A percentile compares a stretch with the other conserved stretches of the same genome.
Evolutionary conservation across 2,329 filamentous ascomycete species (phyloP).

Genomic region (Didymella segeticola): DNA sequence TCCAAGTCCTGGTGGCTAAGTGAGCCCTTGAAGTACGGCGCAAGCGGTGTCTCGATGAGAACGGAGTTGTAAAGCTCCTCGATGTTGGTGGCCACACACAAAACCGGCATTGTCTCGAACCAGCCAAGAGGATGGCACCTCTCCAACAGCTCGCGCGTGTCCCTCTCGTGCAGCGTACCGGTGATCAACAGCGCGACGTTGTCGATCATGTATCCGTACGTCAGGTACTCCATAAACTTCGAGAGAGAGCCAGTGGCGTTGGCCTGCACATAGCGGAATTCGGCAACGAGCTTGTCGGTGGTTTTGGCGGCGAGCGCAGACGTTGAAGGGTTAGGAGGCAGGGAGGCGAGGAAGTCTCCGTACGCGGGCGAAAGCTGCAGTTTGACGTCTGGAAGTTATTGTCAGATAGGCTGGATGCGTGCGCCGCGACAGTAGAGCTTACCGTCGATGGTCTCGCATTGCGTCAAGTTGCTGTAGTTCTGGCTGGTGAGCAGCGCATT

Average conservation of each 20-base stretch:
- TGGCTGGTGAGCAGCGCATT: slow-evolving; percentile 88
- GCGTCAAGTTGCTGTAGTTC: slow-evolving; percentile 94
- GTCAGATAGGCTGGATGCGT: slow-evolving; percentile 9
- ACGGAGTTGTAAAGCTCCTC: slow-evolving; percentile 99
- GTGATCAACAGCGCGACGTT: slow-evolving; percentile 98
- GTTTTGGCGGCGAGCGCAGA: slow-evolving; percentile 93
- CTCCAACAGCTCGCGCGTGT: slow-evolving; percentile 93
- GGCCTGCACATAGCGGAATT: slow-evolving; percentile 94
- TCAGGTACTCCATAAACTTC: slow-evolving; percentile 97
- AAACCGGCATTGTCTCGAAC: slow-evolving; percentile 98
- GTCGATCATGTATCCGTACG: slow-evolving; percentile 99
- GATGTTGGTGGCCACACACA: slow-evolving; percentile 97
- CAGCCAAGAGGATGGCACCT: slow-evolving; percentile 96
- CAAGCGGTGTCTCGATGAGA: slow-evolving; percentile 92
- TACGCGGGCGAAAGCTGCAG: slow-evolving; percentile 96
- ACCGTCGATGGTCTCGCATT: slow-evolving; percentile 98
- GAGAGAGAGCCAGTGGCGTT: slow-evolving; percentile 91
- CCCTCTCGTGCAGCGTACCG: slow-evolving; percentile 94
- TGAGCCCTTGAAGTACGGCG: slow-evolving; percentile 96
- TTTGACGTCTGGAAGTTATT: slow-evolving; percentile 78
- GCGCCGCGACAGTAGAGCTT: slow-evolving; percentile 37
- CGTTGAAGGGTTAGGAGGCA: slow-evolving; percentile 96
- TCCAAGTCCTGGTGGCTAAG: slow-evolving; percentile 96
- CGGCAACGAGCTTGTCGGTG: slow-evolving; percentile 96
- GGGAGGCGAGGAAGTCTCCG: slow-evolving; percentile 91